Evolutionary conservation across 1,139 yeast species (phyloP), one percentile per base, ranked within the genome.

Genomic region (Hyphopichia wangnamkhiaoensis): DNA sequence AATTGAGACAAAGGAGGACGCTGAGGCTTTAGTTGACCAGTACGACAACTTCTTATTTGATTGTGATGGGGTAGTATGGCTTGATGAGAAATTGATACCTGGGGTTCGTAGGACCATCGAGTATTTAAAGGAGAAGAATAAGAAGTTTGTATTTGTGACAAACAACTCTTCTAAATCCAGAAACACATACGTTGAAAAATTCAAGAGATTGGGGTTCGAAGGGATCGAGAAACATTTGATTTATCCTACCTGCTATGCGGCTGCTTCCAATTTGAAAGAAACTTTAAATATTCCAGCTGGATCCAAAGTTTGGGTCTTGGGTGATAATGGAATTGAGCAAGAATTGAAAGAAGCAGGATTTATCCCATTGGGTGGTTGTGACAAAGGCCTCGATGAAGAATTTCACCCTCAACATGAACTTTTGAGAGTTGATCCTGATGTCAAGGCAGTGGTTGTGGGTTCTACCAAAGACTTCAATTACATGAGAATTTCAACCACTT

Each of bases 41-140:
- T 85, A 82, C 58, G 96, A 89, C 56, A 85, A 86, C 43, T 90
- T 90, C 53, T 67, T 91, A 43, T 91, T 91, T 58, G 98, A 91
- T 56, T 91, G 98, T 63, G 98, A 91, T 58, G 98, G 91, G 0
- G 98, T 91, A 7, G 70, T 91, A 38, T 91, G 98, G 98, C 69
- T 84, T 29, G 97, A 96, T 13, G 77, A 78, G 38, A 78, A 75
- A 35, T 61, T 84, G 25, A 75, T 91, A 34, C 96, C 96, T 3
- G 76, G 81, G 13, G 84, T 86, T 12, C 68, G 68, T 17, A 91
- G 87, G 52, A 79, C 94, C 2, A 58, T 91, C 29, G 73, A 75
- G 8, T 58, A 77, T 43, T 65, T 91, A 44, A 65, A 80, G 40
- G 46, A 65, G 3, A 49, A 47, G 13, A 57, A 58, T 20, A 70